A percentile compares a stretch with the other conserved stretches of the same genome.
phyloP scores from a whole-genome alignment of 1,139 yeast species.

The Petasospora fabianii region DNA sequence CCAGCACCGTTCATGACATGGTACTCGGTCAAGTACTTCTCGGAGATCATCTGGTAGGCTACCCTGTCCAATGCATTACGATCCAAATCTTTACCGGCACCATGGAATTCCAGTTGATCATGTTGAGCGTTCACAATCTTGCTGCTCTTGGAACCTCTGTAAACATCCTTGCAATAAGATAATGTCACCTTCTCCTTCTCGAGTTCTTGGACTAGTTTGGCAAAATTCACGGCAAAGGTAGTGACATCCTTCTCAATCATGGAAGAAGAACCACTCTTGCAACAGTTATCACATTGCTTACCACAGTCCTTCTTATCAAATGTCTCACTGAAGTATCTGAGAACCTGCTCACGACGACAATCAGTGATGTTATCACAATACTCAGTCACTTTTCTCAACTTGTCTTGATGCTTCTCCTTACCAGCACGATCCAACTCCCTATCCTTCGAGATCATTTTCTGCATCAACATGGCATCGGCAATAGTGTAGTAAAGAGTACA shows the following conservation, averaged over 20 bases:
- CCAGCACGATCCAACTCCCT: constrained; percentile 59
- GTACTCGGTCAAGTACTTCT: constrained; percentile 68
- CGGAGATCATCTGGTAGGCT: constrained; percentile 70
- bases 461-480: constrained; percentile 71
- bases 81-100: constrained; percentile 60
- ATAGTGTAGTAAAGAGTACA: constrained; percentile 81
- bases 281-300: constrained; percentile 84
- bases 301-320: constrained; percentile 67
- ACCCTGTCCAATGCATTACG: constrained; percentile 76
- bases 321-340: constrained; percentile 83
- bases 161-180: constrained; percentile 77
- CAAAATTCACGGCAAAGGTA: constrained; percentile 53
- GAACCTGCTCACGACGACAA: constrained; percentile 84
- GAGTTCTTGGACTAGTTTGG: constrained; percentile 53
- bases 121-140: constrained; percentile 65
- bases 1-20: constrained; percentile 71
- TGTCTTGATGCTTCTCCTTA: constrained; percentile 73
- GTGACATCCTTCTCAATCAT: constrained; percentile 69
- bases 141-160: constrained; percentile 66
- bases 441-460: constrained; percentile 75
- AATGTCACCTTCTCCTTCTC: constrained; percentile 66
- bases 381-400: constrained; percentile 79
- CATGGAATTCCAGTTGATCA: constrained; percentile 57
- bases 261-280: constrained; percentile 40
- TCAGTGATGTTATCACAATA: constrained; percentile 91